Base-by-base conservation (phyloP, 176 grass and related monocot species). In the Pontederia paniculata region DNA sequence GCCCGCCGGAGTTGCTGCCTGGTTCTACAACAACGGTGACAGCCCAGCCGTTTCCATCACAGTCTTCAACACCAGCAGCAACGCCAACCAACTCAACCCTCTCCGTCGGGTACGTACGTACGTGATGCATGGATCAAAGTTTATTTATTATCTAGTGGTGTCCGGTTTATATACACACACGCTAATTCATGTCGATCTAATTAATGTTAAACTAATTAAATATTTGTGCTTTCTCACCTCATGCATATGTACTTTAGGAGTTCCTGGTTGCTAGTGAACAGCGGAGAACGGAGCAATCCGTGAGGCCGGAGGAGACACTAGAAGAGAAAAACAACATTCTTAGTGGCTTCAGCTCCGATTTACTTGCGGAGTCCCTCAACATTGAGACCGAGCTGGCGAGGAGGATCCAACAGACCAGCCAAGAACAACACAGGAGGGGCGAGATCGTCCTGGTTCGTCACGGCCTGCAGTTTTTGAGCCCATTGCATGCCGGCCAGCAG, bases 11-110 rank as follows among this genome's bases (percentile, higher is more conserved):
- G 71, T 69, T 15, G 61, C 52, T 44, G 59, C 45, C 57, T 80
- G 78, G 78, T 56, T 31, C 58, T 74, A 75, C 78, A 80, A 80
- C 6, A 71, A 75, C 15, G 78, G 71, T 9, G 71, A 80, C 17
- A 42, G 11, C 12, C 44, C 71, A 7, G 48, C 70, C 16, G 57
- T 74, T n/a, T 55, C 64, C 50, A 58, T 80, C 43, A 3, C 68
- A 41, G 77, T 80, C 9, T 68, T 43, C 50, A 57, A 80, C 13
- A 45, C 65, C 17, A 52, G 41, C 14, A 80, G 73, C 50, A 74
- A 21, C 6, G 70, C 70, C 23, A 80, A 80, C 65, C 71, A 80
- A 58, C 65, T 80, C 19, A 71, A 74, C 62, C 55, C n/a, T 18
- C 73, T 44, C 48, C 52, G 17, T 14, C 69, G 71, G 54, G 77